phyloP scores from a whole-genome alignment of 192 early-diverging fungal genomes.

The Gigaspora rosea region DNA sequence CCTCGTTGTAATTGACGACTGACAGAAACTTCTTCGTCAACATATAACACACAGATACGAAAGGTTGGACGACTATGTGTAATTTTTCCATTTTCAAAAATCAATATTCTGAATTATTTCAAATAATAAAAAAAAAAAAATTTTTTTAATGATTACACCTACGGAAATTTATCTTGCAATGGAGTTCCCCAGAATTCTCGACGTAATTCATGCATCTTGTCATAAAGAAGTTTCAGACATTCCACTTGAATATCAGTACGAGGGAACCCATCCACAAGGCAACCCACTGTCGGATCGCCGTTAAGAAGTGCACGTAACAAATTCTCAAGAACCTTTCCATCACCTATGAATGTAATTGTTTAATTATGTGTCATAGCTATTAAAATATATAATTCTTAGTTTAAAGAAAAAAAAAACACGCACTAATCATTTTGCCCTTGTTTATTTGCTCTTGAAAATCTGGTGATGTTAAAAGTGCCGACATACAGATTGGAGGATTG shows the following conservation, averaged over 20 bases:
- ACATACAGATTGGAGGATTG: slow-evolving; percentile 59
- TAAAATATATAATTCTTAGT: not conserved
- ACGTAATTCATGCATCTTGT: slow-evolving; percentile 57
- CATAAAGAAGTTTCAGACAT: slow-evolving; percentile 54
- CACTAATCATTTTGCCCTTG: slow-evolving; percentile 56
- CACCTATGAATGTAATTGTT: slow-evolving; percentile 11
- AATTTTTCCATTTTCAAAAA: not conserved
- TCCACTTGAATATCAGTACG: slow-evolving; percentile 62
- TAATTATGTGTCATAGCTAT: not conserved
- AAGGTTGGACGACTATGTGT: slow-evolving; percentile 50
- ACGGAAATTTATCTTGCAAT: slow-evolving; percentile 52
- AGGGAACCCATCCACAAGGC: slow-evolving; percentile 59
- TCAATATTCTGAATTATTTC: not conserved
- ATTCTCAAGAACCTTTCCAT: slow-evolving; percentile 56
- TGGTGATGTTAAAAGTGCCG: slow-evolving; percentile 51
- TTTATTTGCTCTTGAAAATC: slow-evolving; percentile 61
- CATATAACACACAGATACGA: slow-evolving; percentile 59
- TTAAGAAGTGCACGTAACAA: slow-evolving; percentile 53
- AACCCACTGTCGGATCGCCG: slow-evolving; percentile 54
- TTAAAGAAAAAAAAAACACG: not conserved
- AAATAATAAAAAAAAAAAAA: too few species aligned
- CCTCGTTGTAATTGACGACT: slow-evolving; percentile 53
- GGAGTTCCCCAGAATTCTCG: slow-evolving; percentile 53
- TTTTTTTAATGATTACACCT: not conserved
- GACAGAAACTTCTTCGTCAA: slow-evolving; percentile 60